phyloP scores from a whole-genome alignment of 2,329 filamentous ascomycete species.

The Corynespora cassiicola region DNA sequence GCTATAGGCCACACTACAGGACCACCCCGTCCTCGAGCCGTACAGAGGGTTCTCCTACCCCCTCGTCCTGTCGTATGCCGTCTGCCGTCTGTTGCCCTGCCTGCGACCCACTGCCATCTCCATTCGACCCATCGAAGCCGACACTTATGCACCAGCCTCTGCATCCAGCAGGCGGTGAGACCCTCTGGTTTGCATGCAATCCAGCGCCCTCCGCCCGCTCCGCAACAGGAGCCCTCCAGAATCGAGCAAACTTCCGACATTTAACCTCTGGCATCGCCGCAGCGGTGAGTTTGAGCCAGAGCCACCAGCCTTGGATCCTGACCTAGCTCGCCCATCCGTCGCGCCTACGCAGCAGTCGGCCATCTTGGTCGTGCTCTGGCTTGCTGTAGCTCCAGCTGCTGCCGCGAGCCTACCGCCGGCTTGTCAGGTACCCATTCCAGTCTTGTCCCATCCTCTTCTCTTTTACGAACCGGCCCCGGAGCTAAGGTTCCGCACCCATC shows the following conservation, averaged over 20 bases:
- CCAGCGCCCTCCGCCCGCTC: background rate
- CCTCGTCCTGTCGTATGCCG: too few species aligned
- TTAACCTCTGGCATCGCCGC: conserved; percentile 18
- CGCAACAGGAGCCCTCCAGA: conserved; percentile 9
- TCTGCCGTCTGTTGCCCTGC: too few species aligned
- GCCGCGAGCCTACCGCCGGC: conserved; percentile 19
- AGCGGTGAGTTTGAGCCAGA: conserved; percentile 15
- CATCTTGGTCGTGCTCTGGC: too few species aligned
- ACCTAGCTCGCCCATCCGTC: conserved; percentile 1
- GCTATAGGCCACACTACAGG: conserved; percentile 20
- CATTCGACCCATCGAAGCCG: conserved; percentile 4
- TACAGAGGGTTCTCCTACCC: too few species aligned
- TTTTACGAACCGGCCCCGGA: conserved; percentile 26
- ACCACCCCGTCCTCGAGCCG: background rate
- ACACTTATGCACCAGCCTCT: conserved; percentile 21
- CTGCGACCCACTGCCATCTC: background rate
- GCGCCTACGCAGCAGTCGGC: too few species aligned
- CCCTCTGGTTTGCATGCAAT: background rate
- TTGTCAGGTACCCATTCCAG: conserved; percentile 25
- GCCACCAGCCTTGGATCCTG: conserved; percentile 1
- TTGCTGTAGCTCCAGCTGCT: background rate
- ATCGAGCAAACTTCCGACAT: conserved; percentile 20
- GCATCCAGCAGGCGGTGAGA: conserved; percentile 23
- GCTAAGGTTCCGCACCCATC: conserved; percentile 26
- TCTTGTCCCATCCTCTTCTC: conserved; percentile 16